A percentile compares a stretch with the other conserved stretches of the same genome.
Evolutionary conservation across 345 rosid genomes (phyloP).

Genomic region (Garcia nutans): DNA sequence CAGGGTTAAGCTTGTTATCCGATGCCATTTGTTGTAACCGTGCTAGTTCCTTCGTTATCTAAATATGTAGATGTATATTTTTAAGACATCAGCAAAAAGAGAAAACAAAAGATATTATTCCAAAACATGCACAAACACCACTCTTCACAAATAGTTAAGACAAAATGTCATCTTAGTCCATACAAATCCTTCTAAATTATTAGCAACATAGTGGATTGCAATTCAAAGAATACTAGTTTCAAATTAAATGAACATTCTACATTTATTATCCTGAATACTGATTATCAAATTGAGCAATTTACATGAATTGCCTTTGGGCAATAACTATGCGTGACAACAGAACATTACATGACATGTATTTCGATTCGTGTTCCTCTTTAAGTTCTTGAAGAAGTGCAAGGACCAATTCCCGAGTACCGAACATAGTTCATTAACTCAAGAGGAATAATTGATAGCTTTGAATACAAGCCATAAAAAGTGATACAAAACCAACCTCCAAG

Average conservation of each 20-base stretch:
- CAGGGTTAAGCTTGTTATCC: slow-evolving; percentile 70
- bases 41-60: slow-evolving; percentile 80
- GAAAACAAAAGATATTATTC: not conserved
- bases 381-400: not conserved
- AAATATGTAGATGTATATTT: not conserved
- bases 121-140: not conserved
- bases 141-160: not conserved
- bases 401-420: not conserved
- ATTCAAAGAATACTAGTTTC: not conserved
- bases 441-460: not conserved
- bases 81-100: not conserved
- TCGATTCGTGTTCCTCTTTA: too few species aligned
- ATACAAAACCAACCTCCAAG: slow-evolving; percentile 51
- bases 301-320: not conserved
- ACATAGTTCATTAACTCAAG: not conserved
- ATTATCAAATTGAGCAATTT: not conserved
- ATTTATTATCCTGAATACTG: not conserved
- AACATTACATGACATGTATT: not conserved
- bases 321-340: not conserved
- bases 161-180: not conserved
- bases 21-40: slow-evolving; percentile 68
- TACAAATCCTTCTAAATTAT: not conserved
- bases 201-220: not conserved
- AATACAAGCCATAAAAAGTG: not conserved
- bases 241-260: not conserved